Conservation (phyloP, 805 yeast genomes). For the Pichia kluyveri region DNA sequence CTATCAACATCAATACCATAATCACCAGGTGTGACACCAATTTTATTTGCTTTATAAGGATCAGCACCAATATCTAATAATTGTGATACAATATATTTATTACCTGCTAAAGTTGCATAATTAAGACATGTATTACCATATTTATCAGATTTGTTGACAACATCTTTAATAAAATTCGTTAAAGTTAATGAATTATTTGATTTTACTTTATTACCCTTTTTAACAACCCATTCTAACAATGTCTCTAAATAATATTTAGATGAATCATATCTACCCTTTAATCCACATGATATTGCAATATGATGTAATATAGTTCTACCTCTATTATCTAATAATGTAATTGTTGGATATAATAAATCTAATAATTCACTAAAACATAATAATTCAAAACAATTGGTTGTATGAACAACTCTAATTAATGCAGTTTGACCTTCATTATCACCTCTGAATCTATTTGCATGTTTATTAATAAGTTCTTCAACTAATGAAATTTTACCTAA, state of each 20-base stretch:
- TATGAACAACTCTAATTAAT: slow-evolving; percentile 73
- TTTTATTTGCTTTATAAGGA: slow-evolving; percentile 65
- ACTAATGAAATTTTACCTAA: slow-evolving; percentile 71
- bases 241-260: slow-evolving; percentile 66
- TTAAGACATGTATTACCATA: slow-evolving; percentile 95
- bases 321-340: slow-evolving; percentile 54
- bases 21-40: slow-evolving; percentile 81
- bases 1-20: slow-evolving; percentile 54
- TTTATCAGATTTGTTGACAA: slow-evolving; percentile 82
- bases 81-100: slow-evolving; percentile 69
- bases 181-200: slow-evolving; percentile 37
- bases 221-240: slow-evolving; percentile 70
- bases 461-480: slow-evolving; percentile 53
- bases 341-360: slow-evolving; percentile 66
- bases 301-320: slow-evolving; percentile 83
- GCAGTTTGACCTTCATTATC: slow-evolving; percentile 87
- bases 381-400: slow-evolving; percentile 73
- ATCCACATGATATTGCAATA: slow-evolving; percentile 71
- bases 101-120: slow-evolving; percentile 84
- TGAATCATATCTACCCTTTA: slow-evolving; percentile 64
- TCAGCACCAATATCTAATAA: slow-evolving; percentile 86
- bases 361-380: slow-evolving; percentile 65
- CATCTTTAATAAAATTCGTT: slow-evolving; percentile 51
- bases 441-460: slow-evolving; percentile 61
- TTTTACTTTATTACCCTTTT: slow-evolving; percentile 37